Base-by-base conservation (phyloP, 2,329 filamentous ascomycete genomes). In the Xylariales sp. region DNA sequence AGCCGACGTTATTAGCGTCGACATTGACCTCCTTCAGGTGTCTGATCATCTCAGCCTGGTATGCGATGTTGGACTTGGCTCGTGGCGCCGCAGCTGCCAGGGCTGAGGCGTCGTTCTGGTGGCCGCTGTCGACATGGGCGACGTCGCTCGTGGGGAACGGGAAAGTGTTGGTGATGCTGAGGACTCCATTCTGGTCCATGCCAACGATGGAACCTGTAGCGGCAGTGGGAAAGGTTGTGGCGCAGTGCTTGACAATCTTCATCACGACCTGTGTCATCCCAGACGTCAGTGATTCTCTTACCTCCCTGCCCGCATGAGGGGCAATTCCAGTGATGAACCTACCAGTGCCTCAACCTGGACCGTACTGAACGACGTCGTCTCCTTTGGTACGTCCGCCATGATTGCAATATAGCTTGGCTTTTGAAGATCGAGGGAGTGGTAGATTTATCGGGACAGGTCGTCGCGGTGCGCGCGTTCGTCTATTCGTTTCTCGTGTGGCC, bases 231-330 rank as follows among this genome's bases (percentile, higher is more conserved):
- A 95, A 96, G 41, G 79, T 78, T 57, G 86, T 80, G 44, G 88
- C 85, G 71, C 87, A 88, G 74, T 96, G 90, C 71, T 94, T 96
- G 68, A 94, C 90, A 64, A 97, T 90, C 76, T 96, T 95, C 86
- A 96, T 91, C 55, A 95, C 87, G 59, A 94, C 87, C 87, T 93
- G 54, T 14, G 20, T 18, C 34, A 24, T 33, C n/a, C 12, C 18
- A 28, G 42, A 22, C 46, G 33, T 19, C 18, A 20, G 32, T 25
- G 24, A 20, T 22, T 32, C 28, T 32, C 29, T 32, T 38, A 24
- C 22, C n/a, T n/a, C 8, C 7, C 24, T 8, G 24, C 24, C 8
- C 15, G 46, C 55, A 51, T 47, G 52, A 53, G 46, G 52, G 51
- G 51, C 45, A 54, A 47, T 47, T 46, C 40, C 46, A 58, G 59